A percentile compares a stretch with the other conserved stretches of the same genome.
Conservation (phyloP, 2,329 filamentous ascomycete genomes). For the Fonsecaea erecta region DNA sequence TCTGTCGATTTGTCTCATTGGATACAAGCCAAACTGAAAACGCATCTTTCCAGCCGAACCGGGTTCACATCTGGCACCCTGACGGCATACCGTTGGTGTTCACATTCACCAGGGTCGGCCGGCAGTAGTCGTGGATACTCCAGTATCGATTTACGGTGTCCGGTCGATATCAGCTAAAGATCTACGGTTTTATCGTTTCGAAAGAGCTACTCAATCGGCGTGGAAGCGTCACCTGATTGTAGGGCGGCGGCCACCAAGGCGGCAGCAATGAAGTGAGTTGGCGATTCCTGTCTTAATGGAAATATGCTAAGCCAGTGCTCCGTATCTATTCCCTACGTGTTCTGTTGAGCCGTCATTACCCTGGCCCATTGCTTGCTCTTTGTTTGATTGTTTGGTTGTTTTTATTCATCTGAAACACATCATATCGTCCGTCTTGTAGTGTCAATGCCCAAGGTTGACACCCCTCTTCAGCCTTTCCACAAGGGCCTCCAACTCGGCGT, state of each 20-base stretch:
- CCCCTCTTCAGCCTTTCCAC: constrained; percentile 51
- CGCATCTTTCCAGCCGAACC: background rate
- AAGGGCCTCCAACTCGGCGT: constrained; percentile 47
- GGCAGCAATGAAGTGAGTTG: background rate
- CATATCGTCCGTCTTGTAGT: background rate
- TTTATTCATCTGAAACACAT: background rate
- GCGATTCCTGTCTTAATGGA: background rate
- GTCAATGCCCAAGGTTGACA: constrained; percentile 30
- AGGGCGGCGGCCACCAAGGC: background rate
- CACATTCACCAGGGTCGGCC: background rate
- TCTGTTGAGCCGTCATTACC: background rate
- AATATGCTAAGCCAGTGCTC: background rate
- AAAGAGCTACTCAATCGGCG: too few relatives aligned
- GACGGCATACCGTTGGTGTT: background rate
- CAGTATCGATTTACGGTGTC: too few relatives aligned
- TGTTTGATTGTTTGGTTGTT: background rate
- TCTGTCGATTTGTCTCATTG: background rate
- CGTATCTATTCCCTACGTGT: background rate
- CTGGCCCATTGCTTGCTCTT: background rate
- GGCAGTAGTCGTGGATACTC: background rate
- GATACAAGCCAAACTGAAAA: background rate
- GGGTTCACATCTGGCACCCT: background rate
- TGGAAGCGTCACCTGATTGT: too few relatives aligned
- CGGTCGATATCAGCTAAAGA: background rate
- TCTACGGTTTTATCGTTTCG: background rate